Evolutionary conservation across 768 basidiomycete genomes (phyloP), one percentile per base, ranked within the genome.

Genomic region (Termitomyces sp.): DNA sequence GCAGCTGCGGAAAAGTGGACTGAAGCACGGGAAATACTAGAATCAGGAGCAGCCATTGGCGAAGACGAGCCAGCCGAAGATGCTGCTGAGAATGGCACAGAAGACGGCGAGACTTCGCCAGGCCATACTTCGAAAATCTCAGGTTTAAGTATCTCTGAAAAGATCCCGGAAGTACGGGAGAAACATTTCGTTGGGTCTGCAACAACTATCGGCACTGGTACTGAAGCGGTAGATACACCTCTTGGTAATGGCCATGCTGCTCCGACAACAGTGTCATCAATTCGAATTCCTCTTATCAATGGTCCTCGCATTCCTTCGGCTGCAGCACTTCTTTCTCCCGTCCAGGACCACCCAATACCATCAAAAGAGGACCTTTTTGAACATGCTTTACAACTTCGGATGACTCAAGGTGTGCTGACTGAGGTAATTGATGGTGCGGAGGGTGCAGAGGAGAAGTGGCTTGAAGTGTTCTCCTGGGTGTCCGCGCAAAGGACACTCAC

Each of bases 361-460:
- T 82, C 84, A 3, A 73, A 77, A 7, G 75, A 79, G 22, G 86
- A 91, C 39, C 65, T 79, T 12, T 89, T 97, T 61, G 91, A 91
- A 66, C 79, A 88, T 53, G 87, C 89, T 20, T 74, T 97, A 45
- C 90, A 97, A 70, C 71, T 98, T 33, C 79, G 94, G 32, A 91
- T 96, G 82, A 91, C 94, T 0, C 87, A 91, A 67, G 85, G 89
- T 48, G 84, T 87, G 6, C 74, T 98, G 49, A 80, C 82, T 18
- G 97, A 98, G 72, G 82, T 87, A 36, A 81, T 90, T 18, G 88
- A 94, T 37, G 96, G 97, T 0, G 81, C 93, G 0, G 93, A 95
- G 64, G 83, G 85, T 40, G 95, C 94, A 0, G 87, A 89, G 60
- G 73, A 76, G 18, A 86, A 84, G 56, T 95, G 93, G 84, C 76